Evolutionary conservation across 1,139 yeast genomes (phyloP).

Genomic region (Blastobotrys proliferans): DNA sequence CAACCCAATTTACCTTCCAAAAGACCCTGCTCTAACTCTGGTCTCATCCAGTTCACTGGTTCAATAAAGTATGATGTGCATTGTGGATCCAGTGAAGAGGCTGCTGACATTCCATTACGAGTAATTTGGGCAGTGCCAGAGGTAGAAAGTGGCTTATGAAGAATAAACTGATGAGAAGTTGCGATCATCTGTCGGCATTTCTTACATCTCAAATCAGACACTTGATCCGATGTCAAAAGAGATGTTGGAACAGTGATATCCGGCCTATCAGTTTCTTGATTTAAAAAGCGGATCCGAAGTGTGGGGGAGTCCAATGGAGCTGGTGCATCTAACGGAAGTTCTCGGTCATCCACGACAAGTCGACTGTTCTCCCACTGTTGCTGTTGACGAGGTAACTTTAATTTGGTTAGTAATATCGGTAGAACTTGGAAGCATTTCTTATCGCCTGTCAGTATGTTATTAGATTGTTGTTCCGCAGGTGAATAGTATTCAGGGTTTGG

Average conservation of each 20-base stretch:
- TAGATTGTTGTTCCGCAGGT: not conserved
- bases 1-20: constrained; percentile 84
- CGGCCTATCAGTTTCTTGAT: no score
- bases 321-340: constrained; percentile 6
- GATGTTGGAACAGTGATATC: constrained; percentile 1
- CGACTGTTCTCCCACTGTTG: constrained; percentile 12
- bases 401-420: constrained; percentile 5
- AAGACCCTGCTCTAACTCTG: constrained; percentile 60
- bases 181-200: constrained; percentile 33
- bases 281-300: constrained; percentile 1
- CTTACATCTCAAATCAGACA: constrained; percentile 31
- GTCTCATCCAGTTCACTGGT: constrained; percentile 89
- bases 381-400: constrained; percentile 6
- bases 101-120: constrained; percentile 33
- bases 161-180: constrained; percentile 24
- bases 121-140: constrained; percentile 14
- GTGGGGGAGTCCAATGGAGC: not conserved
- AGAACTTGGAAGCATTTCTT: constrained; percentile 8
- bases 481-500: constrained; percentile 3
- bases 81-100: constrained; percentile 53
- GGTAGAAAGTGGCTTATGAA: constrained; percentile 23
- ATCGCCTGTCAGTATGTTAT: not conserved
- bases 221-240: constrained; percentile 10
- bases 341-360: constrained; percentile 13
- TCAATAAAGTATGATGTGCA: constrained; percentile 89